Base-by-base conservation (phyloP, 371 early-diverging fungal species). In the Mucor mucedo region DNA sequence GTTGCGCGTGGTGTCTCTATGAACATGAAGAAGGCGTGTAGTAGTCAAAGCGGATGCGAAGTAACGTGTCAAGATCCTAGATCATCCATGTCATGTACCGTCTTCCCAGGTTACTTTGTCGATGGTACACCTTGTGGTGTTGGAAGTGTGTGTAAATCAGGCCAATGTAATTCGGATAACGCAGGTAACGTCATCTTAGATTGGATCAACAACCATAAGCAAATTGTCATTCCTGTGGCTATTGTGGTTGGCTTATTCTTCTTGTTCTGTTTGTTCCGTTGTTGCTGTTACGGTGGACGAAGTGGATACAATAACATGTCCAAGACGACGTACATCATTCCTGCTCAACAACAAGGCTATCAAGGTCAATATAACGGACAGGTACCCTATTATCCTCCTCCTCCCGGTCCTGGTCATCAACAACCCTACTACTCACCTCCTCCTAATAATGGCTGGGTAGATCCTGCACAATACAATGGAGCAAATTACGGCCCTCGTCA, bases 41-140 rank as follows among this genome's bases (percentile, higher is more conserved):
- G 62, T 14, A 52, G 58, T 41, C 47, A 77, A 47, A 75, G 68
- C 14, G 77, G 82, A 39, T 93, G 93, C 55, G 80, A 87, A 28
- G 61, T 93, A 50, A 80, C 79, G 32, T 93, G 93, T 66, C 81
- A 86, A 58, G 72, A 83, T 54, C 89, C 89, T 5, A 72, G 73
- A 13, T 66, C 80, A 5, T 44, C 60, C 10, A 47, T 83, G 35
- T 65, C 66, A 2, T 95, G 96, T 71, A 76, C 86, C n/a, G 68
- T 83, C 28, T 84, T 95, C 63, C 89, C 87, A 2, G 95, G 95
- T 10, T 76, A 77, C 55, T 96, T 94, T 70, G 64, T 91, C 9
- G 96, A 97, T 62, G 98, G 98, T 35, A 93, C 96, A 0, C 82
- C 91, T 1, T 97, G 98, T 70, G 96, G 96, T 16, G 69, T 86